A percentile compares a stretch with the other conserved stretches of the same genome.
phyloP scores from a whole-genome alignment of 2,329 filamentous ascomycete species.

The Ceratocystis colombiana region DNA sequence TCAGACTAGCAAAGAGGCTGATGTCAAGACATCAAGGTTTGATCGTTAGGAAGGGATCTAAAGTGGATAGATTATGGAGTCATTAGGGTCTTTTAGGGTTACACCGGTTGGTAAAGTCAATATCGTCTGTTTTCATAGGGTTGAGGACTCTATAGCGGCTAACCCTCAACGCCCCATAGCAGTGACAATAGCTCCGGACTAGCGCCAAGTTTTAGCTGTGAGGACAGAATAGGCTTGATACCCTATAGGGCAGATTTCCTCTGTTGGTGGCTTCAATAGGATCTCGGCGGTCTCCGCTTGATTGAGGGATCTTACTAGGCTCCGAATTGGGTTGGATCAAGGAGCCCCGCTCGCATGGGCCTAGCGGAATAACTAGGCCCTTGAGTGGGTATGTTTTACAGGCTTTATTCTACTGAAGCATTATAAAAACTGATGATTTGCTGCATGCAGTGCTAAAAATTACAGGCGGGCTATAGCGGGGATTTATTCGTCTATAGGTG shows the following conservation, averaged over 20 bases:
- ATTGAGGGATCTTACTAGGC: background rate
- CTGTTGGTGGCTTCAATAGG: background rate
- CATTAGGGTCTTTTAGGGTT: background rate
- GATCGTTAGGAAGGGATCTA: background rate
- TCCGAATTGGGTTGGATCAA: slow-evolving; percentile 1
- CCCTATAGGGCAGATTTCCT: background rate
- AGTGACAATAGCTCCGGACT: background rate
- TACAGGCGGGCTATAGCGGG: background rate
- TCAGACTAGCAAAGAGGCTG: slow-evolving; percentile 11
- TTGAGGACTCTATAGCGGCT: background rate
- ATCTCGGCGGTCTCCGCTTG: slow-evolving; percentile 11
- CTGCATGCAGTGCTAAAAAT: background rate
- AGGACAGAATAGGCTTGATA: background rate
- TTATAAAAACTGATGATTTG: too few relatives aligned
- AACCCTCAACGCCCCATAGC: too few relatives aligned
- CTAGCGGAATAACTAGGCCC: background rate
- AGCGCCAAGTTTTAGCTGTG: background rate
- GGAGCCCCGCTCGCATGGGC: background rate
- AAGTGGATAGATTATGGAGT: background rate
- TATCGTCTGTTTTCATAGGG: background rate
- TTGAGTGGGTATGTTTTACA: background rate
- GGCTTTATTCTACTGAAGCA: background rate
- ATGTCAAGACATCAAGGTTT: background rate
- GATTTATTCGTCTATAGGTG: background rate
- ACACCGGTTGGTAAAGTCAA: background rate